Percentiles rank a stretch among this genome's conserved stretches.
phyloP scores from a whole-genome alignment of 352 stramenopile species.

The Elongisporangium undulatum region DNA sequence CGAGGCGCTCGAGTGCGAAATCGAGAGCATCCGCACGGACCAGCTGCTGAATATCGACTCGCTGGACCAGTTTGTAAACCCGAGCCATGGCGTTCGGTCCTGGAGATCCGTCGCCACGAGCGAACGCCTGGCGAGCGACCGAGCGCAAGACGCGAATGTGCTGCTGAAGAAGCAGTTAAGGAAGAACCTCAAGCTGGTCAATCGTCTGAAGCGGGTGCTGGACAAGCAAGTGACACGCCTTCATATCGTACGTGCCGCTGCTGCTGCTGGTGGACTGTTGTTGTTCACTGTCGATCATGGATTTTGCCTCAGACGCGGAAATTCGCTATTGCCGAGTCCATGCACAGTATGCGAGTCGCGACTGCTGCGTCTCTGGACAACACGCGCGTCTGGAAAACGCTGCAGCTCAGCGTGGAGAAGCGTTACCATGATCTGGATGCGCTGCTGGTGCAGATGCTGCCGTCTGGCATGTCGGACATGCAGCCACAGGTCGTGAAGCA shows the following conservation, averaged over 20 bases:
- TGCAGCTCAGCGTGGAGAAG: neutral
- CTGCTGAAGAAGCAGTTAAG: neutral
- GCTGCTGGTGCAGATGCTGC: neutral
- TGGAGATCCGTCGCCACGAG: neutral
- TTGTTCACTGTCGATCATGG: neutral
- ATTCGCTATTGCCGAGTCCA: neutral
- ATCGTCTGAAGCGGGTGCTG: neutral
- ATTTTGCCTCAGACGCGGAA: neutral
- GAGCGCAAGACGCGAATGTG: neutral
- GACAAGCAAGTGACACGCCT: neutral
- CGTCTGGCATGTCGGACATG: neutral
- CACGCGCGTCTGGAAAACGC: neutral
- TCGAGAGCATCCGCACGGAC: neutral
- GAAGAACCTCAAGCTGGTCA: neutral
- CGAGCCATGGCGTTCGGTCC: neutral
- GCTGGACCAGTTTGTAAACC: neutral
- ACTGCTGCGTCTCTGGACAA: neutral
- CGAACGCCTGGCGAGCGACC: neutral
- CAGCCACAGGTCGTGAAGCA: neutral
- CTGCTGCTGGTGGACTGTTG: neutral
- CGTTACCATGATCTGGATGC: neutral
- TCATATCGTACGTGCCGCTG: neutral
- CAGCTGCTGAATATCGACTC: neutral
- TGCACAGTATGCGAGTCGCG: neutral
- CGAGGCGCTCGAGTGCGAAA: neutral